Evolutionary conservation across 2,329 filamentous ascomycete genomes (phyloP).

Genomic region (Fusarium metavorans): DNA sequence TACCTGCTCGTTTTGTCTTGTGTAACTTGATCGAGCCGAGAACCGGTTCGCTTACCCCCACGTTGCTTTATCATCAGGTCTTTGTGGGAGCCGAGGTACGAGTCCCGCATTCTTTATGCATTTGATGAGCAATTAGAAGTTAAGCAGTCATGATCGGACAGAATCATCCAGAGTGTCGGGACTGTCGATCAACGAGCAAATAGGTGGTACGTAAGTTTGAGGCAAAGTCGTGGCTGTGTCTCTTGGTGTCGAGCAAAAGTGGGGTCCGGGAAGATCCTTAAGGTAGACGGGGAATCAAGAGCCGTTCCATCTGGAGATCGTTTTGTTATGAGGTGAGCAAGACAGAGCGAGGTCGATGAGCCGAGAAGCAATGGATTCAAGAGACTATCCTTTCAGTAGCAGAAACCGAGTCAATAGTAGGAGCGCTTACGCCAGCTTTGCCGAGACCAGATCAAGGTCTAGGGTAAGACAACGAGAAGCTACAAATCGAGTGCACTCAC

Average conservation of each 20-base stretch:
- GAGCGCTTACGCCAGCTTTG: not conserved
- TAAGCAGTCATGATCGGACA: not conserved
- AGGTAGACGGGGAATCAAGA: not conserved
- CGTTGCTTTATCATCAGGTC: not conserved
- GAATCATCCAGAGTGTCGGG: not conserved
- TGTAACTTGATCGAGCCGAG: not conserved
- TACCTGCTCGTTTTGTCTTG: not conserved
- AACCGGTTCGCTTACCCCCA: not conserved
- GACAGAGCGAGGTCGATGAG: accelerated
- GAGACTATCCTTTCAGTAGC: not conserved
- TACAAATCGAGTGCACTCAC: not conserved
- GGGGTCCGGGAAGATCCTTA: not conserved
- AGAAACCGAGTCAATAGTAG: not conserved
- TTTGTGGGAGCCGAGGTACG: not conserved
- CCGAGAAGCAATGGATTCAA: accelerated
- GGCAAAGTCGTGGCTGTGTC: not conserved
- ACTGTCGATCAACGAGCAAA: not conserved
- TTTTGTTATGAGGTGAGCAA: not conserved
- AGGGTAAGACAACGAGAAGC: not conserved
- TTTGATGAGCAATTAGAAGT: not conserved
- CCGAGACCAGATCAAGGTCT: not conserved
- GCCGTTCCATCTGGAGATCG: not conserved
- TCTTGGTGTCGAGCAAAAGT: not conserved
- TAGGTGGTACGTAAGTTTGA: not conserved
- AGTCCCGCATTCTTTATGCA: not conserved